A percentile compares a stretch with the other conserved stretches of the same genome.
These are phyloP conservation scores for Przewalskia tangutica DNA, from an alignment of 257 asterid genomes.

Conservation along the genomic window DNA sequence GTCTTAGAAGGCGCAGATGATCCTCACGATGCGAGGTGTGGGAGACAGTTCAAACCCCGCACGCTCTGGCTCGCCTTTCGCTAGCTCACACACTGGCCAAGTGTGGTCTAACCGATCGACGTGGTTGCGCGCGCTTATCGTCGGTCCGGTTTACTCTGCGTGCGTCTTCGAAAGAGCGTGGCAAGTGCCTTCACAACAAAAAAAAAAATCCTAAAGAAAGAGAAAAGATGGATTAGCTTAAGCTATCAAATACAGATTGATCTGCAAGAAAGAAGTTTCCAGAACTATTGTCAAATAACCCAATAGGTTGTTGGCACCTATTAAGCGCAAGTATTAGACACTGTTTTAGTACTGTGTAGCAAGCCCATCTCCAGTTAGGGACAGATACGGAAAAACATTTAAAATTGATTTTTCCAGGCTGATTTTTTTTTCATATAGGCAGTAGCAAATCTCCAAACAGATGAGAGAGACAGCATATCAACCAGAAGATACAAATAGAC, in stretches of 20 bases:
- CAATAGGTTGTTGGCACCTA: neutral
- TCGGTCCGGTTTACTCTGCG: too few relatives aligned
- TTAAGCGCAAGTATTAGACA: neutral
- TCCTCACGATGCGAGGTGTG: too few relatives aligned
- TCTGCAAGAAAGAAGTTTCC: conserved; percentile 4
- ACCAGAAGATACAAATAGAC: too few relatives aligned
- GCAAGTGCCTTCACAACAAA: too few relatives aligned
- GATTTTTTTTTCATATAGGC: neutral
- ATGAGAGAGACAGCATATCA: neutral
- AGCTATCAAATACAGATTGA: neutral
- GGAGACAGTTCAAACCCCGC: too few relatives aligned
- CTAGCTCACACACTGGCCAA: too few relatives aligned
- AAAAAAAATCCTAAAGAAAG: too few relatives aligned
- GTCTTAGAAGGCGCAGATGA: too few relatives aligned
- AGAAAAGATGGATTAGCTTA: conserved; percentile 14
- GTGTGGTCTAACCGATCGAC: too few relatives aligned
- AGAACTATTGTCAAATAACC: neutral
- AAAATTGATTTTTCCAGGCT: neutral
- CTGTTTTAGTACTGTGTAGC: conserved; percentile 67
- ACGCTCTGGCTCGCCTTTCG: too few relatives aligned
- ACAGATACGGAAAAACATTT: conserved; percentile 36
- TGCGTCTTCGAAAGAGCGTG: too few relatives aligned
- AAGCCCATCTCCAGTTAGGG: conserved; percentile 88
- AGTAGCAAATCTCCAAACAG: neutral
- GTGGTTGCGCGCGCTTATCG: too few relatives aligned